Conservation (phyloP, 306 rosid species). For the Spatholobus suberectus region DNA sequence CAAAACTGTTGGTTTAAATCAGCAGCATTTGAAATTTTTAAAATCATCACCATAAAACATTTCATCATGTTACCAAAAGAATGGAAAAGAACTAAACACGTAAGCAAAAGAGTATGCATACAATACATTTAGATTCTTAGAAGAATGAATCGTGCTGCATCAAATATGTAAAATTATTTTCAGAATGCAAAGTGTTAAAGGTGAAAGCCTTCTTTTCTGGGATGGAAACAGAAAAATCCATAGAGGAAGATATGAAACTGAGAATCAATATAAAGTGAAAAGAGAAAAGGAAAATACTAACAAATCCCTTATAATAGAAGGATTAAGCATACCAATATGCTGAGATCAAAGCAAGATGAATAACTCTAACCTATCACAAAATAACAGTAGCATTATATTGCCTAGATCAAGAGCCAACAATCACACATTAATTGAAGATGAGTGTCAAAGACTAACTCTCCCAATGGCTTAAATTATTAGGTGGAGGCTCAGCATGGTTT, state of each 20-base stretch:
- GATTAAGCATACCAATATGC: background rate
- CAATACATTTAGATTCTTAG: background rate
- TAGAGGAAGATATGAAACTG: background rate
- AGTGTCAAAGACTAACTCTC: background rate
- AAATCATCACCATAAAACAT: background rate
- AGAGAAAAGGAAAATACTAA: background rate
- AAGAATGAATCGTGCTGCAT: background rate
- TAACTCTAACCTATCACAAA: background rate
- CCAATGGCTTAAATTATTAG: background rate
- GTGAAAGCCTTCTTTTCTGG: background rate
- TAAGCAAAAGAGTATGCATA: constrained; percentile 18
- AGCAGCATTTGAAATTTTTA: constrained; percentile 3
- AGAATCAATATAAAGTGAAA: background rate
- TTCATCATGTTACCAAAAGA: constrained; percentile 20
- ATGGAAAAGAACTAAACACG: background rate
- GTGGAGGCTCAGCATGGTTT: background rate
- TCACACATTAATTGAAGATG: background rate
- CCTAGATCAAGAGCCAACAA: background rate
- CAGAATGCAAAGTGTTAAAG: background rate
- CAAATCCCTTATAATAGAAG: background rate
- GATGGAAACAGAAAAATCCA: background rate
- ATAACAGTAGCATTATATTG: background rate
- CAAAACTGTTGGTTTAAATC: constrained; percentile 2
- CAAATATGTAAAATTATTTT: background rate
- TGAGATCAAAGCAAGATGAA: constrained; percentile 6